phyloP scores from a whole-genome alignment of 148 eudicot genomes.

The Camellia japonica region DNA sequence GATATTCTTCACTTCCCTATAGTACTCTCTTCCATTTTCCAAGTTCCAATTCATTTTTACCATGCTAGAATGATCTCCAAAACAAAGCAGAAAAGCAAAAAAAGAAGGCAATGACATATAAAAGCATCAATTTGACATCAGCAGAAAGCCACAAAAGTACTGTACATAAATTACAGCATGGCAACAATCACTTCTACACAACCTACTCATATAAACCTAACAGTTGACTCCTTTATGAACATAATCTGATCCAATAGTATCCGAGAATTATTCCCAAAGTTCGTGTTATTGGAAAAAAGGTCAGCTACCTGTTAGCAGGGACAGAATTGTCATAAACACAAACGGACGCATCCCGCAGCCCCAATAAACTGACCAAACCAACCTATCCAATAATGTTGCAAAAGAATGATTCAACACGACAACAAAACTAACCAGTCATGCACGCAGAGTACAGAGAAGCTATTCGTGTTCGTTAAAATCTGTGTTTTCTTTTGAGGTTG shows the following conservation, averaged over 20 bases:
- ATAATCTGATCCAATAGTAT: constrained; percentile 1
- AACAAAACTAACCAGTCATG: constrained; percentile 3
- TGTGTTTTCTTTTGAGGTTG: neutral
- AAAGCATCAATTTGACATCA: constrained; percentile 17
- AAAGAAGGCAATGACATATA: neutral
- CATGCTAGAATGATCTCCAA: too few relatives aligned
- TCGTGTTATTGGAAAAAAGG: constrained; percentile 1
- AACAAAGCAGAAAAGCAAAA: neutral
- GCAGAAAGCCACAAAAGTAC: constrained; percentile 12
- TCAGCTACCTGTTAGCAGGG: neutral
- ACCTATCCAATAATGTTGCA: constrained; percentile 19
- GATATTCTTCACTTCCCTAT: neutral
- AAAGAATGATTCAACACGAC: constrained; percentile 19
- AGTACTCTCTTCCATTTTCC: neutral
- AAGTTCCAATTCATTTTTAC: neutral
- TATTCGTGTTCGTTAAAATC: neutral
- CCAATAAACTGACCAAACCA: constrained; percentile 20
- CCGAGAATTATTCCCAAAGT: constrained; percentile 10
- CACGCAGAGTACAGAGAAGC: neutral
- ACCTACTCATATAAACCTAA: constrained; percentile 8
- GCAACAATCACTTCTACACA: constrained; percentile 4
- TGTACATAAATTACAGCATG: constrained; percentile 34
- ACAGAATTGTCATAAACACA: neutral
- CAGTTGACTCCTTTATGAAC: constrained; percentile 19
- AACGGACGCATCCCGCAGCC: neutral